Conservation (phyloP, 2,329 filamentous ascomycete genomes). For the Apiospora kogelbergensis region DNA sequence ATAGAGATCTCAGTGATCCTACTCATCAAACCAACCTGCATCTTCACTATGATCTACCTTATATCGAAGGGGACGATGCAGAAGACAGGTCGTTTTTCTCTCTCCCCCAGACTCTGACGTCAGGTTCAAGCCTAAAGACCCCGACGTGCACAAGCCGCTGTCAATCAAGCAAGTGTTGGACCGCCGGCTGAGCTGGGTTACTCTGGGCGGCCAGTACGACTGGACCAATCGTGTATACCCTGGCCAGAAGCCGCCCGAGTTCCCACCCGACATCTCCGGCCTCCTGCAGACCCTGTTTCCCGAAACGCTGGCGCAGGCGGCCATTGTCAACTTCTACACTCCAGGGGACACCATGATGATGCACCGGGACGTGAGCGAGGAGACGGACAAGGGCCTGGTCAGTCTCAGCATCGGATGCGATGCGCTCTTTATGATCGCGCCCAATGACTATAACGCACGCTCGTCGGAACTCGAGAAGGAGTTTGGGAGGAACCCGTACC, state of each 20-base stretch:
- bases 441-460: slow-evolving; percentile 43
- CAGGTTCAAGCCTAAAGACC: slow-evolving; percentile 66
- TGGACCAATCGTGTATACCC: slow-evolving; percentile 90
- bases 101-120: slow-evolving; percentile 50
- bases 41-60: slow-evolving; percentile 72
- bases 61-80: slow-evolving; percentile 37
- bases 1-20: slow-evolving; percentile 72
- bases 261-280: slow-evolving; percentile 70
- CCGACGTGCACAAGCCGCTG: slow-evolving; percentile 72
- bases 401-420: slow-evolving; percentile 91
- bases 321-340: slow-evolving; percentile 91
- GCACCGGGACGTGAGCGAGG: slow-evolving; percentile 91
- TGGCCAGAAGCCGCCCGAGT: slow-evolving; percentile 62
- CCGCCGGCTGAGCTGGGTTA: slow-evolving; percentile 88
- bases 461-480: slow-evolving; percentile 25
- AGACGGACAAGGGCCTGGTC: slow-evolving; percentile 73
- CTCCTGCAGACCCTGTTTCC: slow-evolving; percentile 74
- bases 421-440: slow-evolving; percentile 80
- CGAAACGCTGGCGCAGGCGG: slow-evolving; percentile 76
- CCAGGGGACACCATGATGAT: slow-evolving; percentile 89
- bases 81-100: slow-evolving; percentile 53
- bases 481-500: slow-evolving; percentile 43
- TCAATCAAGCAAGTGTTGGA: slow-evolving; percentile 69
- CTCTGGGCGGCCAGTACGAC: slow-evolving; percentile 92
- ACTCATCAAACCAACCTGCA: slow-evolving; percentile 88